Percentiles rank a stretch among this genome's conserved stretches.
Conservation (phyloP, 2,329 filamentous ascomycete species). For the Xylaria digitata region DNA sequence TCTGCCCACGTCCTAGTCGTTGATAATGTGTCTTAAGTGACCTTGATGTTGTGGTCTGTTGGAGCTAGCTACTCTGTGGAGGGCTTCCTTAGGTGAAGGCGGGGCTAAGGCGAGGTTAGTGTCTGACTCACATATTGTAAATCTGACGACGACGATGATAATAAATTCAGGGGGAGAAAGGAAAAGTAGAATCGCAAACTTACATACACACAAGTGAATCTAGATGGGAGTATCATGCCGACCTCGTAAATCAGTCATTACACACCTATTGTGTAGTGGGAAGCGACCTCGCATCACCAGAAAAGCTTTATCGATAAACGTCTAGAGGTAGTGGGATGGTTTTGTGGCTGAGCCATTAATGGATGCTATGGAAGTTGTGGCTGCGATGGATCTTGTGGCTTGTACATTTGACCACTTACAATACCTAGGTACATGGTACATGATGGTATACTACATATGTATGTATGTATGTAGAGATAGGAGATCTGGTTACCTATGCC, state of each 20-base stretch:
- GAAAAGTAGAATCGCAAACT: not conserved
- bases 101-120: not conserved
- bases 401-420: no score
- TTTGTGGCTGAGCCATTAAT: slow-evolving; percentile 18
- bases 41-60: not conserved
- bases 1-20: not conserved
- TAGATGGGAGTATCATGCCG: not conserved
- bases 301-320: slow-evolving; percentile 34
- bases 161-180: not conserved
- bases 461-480: no score
- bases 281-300: slow-evolving; percentile 5
- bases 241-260: not conserved
- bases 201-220: not conserved
- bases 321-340: slow-evolving; percentile 24
- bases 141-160: not conserved
- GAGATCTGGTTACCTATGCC: slow-evolving; percentile 31
- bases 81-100: not conserved
- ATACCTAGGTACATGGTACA: not conserved
- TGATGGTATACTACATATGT: no score
- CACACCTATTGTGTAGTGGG: not conserved
- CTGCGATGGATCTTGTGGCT: not conserved
- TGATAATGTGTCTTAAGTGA: not conserved
- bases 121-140: slow-evolving; percentile 12
- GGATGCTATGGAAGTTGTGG: not conserved
- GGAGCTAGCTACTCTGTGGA: not conserved